Percentiles rank a stretch among this genome's conserved stretches.
Evolutionary conservation across 805 yeast genomes (phyloP).

Genomic region (Pachysolen tannophilus): DNA sequence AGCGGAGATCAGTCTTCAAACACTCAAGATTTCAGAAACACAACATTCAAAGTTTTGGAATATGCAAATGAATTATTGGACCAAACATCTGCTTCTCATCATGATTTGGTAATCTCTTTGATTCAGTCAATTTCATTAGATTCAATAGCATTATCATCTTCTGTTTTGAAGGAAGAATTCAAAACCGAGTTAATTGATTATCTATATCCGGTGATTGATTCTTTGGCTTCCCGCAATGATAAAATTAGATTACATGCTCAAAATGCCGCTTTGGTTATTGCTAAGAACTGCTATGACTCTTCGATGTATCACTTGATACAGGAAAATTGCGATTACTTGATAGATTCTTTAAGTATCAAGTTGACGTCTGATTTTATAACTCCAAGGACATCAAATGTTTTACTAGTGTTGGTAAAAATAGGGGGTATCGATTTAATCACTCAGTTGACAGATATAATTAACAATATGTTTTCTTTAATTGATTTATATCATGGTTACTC

Average conservation of each 20-base stretch:
- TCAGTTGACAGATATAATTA: constrained; percentile 65
- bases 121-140: constrained; percentile 35
- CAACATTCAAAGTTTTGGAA: constrained; percentile 25
- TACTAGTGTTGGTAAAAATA: constrained; percentile 60
- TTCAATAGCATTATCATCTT: constrained; percentile 28
- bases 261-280: constrained; percentile 40
- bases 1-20: constrained; percentile 10
- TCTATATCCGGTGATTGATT: constrained; percentile 65
- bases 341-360: constrained; percentile 68
- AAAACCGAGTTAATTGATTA: constrained; percentile 57
- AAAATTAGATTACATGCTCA: constrained; percentile 43
- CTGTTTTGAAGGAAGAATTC: constrained; percentile 29
- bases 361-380: constrained; percentile 65
- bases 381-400: constrained; percentile 64
- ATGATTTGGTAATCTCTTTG: constrained; percentile 15
- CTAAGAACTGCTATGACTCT: constrained; percentile 43
- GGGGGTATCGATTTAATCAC: constrained; percentile 61
- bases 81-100: constrained; percentile 15
- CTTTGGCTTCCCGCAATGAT: constrained; percentile 50
- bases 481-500: constrained; percentile 84
- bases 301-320: constrained; percentile 48
- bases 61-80: constrained; percentile 35
- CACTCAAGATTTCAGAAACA: constrained; percentile 13
- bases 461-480: constrained; percentile 65
- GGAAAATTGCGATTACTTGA: constrained; percentile 70